Evolutionary conservation across 2,329 filamentous ascomycete genomes (phyloP).

Genomic region (Orbilia oligospora): DNA sequence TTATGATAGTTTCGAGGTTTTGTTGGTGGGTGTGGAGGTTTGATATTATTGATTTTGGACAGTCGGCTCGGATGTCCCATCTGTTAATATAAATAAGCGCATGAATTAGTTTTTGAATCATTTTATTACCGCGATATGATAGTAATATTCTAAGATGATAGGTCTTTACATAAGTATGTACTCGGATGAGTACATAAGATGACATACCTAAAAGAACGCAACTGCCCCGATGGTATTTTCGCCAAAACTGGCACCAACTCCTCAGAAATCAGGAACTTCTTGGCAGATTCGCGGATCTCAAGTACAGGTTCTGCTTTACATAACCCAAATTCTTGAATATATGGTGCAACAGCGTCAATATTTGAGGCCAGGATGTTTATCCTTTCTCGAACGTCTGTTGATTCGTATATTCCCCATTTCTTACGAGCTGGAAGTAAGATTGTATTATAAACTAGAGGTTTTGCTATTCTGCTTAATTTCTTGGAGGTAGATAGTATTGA

Average conservation of each 20-base stretch:
- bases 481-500: background rate
- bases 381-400: background rate
- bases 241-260: background rate
- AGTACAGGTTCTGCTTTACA: background rate
- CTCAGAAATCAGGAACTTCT: background rate
- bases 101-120: background rate
- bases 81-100: background rate
- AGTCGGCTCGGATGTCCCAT: background rate
- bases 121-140: background rate
- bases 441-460: slow-evolving; percentile 19
- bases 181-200: background rate
- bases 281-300: background rate
- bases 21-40: background rate
- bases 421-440: background rate
- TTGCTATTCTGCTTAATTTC: slow-evolving; percentile 18
- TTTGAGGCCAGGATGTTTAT: background rate
- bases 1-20: slow-evolving; percentile 11
- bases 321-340: slow-evolving; percentile 31
- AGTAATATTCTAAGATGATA: too few relatives aligned
- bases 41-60: background rate
- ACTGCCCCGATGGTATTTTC: slow-evolving; percentile 14
- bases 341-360: background rate
- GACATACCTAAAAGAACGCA: slow-evolving; percentile 31
- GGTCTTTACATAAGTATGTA: too few relatives aligned
- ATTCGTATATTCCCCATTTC: background rate